Base-by-base conservation (phyloP, 1,139 yeast genomes). In the Yamadazyma dushanensis region DNA sequence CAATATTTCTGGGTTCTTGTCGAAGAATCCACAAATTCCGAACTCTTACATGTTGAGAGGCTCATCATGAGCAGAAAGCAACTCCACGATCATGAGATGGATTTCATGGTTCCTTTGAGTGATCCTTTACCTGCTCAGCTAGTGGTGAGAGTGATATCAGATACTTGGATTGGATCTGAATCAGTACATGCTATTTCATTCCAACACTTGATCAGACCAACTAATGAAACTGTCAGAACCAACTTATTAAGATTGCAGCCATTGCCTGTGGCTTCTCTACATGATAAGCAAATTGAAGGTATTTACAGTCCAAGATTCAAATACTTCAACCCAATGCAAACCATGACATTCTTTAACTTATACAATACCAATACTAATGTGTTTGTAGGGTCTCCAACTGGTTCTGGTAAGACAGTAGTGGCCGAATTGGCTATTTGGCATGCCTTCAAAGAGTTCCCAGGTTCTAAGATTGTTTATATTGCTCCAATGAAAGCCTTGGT, bases 401-500 rank as follows among this genome's bases (percentile, higher is more conserved):
- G 98, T 20, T 92, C 98, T 0, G 99, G 99, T 47, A 94, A 94
- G 57, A 94, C 98, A 0, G 85, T 92, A 28, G 98, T 94, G 17
- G 96, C 97, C 0, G 99, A 94, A 55, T 66, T 94, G 42, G 97
- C 97, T 0, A 86, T 92, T 11, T 94, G 97, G 97, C 92, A 88
- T 56, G 97, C 97, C 0, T 84, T 89, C 54, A 76, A 72, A 34
- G 81, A 83, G 32, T 80, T 73, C 40, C 96, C 96, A 0, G 82
- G 81, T 0, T 82, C 92, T 1, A 90, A 90, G 51, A 73, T 90
- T 33, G 96, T 90, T 8, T 94, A 94, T 57, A 90, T 94, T 63
- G 98, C 98, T 0, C 99, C 99, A 3, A 94, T 94, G 98, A 94
- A 94, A 55, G 99, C 98, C 0, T 75, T 94, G 55, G 98, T 94